Percentiles rank a stretch among this genome's conserved stretches.
These are phyloP conservation scores for Solanum phureja DNA, from an alignment of 257 asterid genomes.

Conservation along the genomic window DNA sequence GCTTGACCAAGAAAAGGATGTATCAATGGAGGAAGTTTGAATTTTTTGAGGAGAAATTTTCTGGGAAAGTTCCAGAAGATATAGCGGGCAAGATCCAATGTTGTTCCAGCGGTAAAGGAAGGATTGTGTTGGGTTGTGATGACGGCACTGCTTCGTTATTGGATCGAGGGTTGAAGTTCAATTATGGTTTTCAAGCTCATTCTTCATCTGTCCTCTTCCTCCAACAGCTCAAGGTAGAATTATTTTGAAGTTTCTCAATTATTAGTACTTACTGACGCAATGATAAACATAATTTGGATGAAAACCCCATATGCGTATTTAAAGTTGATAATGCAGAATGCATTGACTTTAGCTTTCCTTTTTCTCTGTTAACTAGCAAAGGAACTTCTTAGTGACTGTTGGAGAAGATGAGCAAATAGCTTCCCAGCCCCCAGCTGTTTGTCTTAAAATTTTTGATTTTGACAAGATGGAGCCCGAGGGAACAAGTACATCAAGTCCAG, in stretches of 20 bases:
- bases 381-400: constrained; percentile 73
- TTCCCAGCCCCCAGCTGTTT: constrained; percentile 53
- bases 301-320: not conserved
- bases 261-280: not conserved
- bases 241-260: not conserved
- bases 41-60: constrained; percentile 75
- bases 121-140: constrained; percentile 55
- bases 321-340: not conserved
- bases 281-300: not conserved
- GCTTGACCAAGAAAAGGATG: constrained; percentile 17
- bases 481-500: constrained; percentile 64
- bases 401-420: constrained; percentile 88
- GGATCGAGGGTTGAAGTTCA: constrained; percentile 77
- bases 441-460: constrained; percentile 82
- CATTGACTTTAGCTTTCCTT: constrained; percentile 1
- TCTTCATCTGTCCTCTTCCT: constrained; percentile 74
- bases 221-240: constrained; percentile 82
- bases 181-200: constrained; percentile 73
- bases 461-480: constrained; percentile 83
- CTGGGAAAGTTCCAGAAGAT: constrained; percentile 46
- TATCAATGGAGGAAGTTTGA: constrained; percentile 98
- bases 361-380: constrained; percentile 49
- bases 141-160: constrained; percentile 70
- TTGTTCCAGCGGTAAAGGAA: constrained; percentile 85
- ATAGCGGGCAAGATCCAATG: constrained; percentile 52